These are phyloP conservation scores for Backusella sp. DNA, from an alignment of 192 early-diverging fungal species.

Conservation along the genomic window DNA sequence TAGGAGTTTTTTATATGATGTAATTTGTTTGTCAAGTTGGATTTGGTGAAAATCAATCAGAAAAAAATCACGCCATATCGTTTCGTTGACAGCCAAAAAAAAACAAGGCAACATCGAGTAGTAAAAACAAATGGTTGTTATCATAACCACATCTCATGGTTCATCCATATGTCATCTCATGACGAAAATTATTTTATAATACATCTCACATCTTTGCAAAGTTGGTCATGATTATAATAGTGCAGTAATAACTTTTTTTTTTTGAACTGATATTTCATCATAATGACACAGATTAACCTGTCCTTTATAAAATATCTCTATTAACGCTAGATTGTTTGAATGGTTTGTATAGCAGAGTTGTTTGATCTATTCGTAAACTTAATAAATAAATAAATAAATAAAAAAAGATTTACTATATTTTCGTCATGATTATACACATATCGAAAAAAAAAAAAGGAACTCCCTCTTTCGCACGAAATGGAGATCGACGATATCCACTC, in stretches of 20 bases:
- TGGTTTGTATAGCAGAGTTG: not conserved
- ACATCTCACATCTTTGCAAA: too few relatives aligned
- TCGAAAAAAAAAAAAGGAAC: too few relatives aligned
- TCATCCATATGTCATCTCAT: too few relatives aligned
- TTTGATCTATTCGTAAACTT: too few relatives aligned
- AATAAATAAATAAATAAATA: too few relatives aligned
- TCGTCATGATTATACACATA: too few relatives aligned
- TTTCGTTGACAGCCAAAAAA: not conserved
- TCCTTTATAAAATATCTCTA: not conserved
- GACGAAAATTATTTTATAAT: too few relatives aligned
- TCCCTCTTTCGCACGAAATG: too few relatives aligned
- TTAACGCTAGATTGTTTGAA: not conserved
- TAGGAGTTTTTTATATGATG: not conserved
- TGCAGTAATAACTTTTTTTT: not conserved
- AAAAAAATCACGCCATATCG: not conserved
- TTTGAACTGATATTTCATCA: not conserved
- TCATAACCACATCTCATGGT: not conserved
- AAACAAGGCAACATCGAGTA: not conserved
- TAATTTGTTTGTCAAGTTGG: not conserved
- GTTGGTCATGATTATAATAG: not conserved
- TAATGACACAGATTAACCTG: not conserved
- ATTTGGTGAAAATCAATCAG: not conserved
- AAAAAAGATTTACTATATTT: too few relatives aligned
- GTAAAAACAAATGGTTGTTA: not conserved
- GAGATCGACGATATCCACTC: too few relatives aligned